Evolutionary conservation across 1,284 basidiomycete genomes (phyloP).

Genomic region (Sanghuangporus sanghuang): DNA sequence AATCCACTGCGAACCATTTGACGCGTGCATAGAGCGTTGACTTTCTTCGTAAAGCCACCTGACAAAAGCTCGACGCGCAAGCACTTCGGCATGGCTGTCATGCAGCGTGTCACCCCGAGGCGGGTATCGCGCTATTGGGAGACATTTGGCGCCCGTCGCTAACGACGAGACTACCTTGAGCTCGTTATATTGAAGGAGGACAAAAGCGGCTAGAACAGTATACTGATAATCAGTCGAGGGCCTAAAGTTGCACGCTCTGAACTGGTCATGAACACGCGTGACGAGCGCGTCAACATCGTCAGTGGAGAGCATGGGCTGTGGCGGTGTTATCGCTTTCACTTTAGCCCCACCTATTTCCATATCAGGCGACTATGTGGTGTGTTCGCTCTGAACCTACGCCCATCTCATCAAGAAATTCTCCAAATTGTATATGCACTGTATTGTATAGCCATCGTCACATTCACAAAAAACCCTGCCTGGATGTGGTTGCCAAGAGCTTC

Average conservation of each 20-base stretch:
- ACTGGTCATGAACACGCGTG: constrained; percentile 36
- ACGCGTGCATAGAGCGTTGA: constrained; percentile 25
- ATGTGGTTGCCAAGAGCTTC: background rate
- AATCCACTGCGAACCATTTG: constrained; percentile 43
- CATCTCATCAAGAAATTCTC: background rate
- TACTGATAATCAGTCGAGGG: constrained; percentile 45
- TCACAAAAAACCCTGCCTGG: too few species aligned
- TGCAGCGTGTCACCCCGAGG: constrained; percentile 77
- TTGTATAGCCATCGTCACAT: background rate
- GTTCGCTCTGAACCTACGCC: background rate
- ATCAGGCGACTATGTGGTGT: background rate
- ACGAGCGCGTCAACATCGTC: constrained; percentile 7
- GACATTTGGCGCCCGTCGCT: constrained; percentile 84
- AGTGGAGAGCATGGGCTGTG: background rate
- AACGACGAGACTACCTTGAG: constrained; percentile 60
- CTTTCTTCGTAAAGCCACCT: constrained; percentile 81
- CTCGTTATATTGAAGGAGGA: constrained; percentile 28
- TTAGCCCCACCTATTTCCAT: background rate
- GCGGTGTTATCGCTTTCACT: background rate
- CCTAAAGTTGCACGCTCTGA: constrained; percentile 39
- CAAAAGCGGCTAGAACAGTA: constrained; percentile 59
- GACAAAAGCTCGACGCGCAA: constrained; percentile 75
- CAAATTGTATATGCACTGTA: background rate
- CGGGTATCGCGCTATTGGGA: constrained; percentile 63
- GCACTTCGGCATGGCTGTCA: constrained; percentile 88